A percentile compares a stretch with the other conserved stretches of the same genome.
phyloP scores from a whole-genome alignment of 495 filamentous ascomycete species.

The Diplogelasinospora grovesii region DNA sequence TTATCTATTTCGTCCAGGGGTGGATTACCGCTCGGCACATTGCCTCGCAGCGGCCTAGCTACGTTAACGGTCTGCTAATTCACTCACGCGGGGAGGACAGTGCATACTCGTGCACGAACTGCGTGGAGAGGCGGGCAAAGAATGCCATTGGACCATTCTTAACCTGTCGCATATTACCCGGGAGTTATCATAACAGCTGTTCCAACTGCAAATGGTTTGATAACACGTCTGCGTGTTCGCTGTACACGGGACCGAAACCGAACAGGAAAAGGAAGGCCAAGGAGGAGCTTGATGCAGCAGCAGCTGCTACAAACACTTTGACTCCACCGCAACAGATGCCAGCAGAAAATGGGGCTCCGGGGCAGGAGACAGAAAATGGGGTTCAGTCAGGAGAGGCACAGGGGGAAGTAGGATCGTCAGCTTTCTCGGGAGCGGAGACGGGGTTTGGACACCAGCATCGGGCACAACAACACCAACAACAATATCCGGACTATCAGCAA shows the following conservation, averaged over 20 bases:
- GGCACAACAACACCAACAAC: neutral
- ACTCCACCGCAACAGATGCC: neutral
- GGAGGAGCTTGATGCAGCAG: conserved; percentile 2
- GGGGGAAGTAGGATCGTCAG: too few relatives aligned
- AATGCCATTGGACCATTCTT: conserved; percentile 26
- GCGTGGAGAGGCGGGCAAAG: conserved; percentile 20
- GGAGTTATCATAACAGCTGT: conserved; percentile 27
- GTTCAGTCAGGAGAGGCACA: too few relatives aligned
- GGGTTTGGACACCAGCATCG: too few relatives aligned
- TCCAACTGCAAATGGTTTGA: conserved; percentile 36
- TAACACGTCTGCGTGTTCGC: conserved; percentile 25
- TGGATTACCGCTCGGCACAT: conserved; percentile 31
- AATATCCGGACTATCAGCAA: neutral
- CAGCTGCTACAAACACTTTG: neutral
- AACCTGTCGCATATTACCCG: conserved; percentile 20
- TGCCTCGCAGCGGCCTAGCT: conserved; percentile 28
- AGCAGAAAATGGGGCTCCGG: too few relatives aligned
- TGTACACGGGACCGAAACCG: conserved; percentile 29
- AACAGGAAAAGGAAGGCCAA: conserved; percentile 30
- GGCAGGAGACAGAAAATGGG: too few relatives aligned
- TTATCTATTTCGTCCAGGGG: conserved; percentile 27
- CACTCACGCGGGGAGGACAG: conserved; percentile 27
- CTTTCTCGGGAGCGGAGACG: too few relatives aligned
- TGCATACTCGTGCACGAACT: conserved; percentile 15
- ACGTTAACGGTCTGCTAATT: conserved; percentile 29